Evolutionary conservation across 352 stramenopile species (phyloP).

Genomic region (Globisporangium okanoganense): DNA sequence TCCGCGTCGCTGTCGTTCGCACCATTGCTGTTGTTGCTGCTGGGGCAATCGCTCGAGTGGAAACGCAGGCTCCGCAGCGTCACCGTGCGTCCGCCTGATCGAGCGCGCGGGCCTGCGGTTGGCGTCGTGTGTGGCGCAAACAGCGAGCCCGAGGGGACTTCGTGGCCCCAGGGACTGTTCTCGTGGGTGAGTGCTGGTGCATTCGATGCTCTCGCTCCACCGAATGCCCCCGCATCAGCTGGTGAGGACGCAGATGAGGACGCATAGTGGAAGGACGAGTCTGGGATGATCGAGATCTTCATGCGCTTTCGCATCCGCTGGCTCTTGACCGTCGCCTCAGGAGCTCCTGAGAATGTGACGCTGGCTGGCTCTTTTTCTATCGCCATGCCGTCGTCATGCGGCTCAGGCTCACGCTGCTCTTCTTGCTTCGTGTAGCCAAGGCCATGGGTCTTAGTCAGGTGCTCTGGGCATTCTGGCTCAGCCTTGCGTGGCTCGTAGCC

Average conservation of each 20-base stretch:
- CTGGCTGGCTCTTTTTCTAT: not conserved
- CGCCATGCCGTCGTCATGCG: conserved; percentile 2
- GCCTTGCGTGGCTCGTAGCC: not conserved
- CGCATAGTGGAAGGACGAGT: not conserved
- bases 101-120: not conserved
- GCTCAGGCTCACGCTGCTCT: not conserved
- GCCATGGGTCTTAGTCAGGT: not conserved
- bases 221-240: not conserved
- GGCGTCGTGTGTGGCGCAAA: conserved; percentile 11
- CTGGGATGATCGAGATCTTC: conserved; percentile 11
- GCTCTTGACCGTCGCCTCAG: not conserved
- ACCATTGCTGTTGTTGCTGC: not conserved
- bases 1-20: not conserved
- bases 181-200: conserved; percentile 6
- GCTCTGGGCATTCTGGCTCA: not conserved
- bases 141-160: not conserved
- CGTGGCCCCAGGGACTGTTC: conserved; percentile 6
- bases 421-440: not conserved
- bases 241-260: not conserved
- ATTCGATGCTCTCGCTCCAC: not conserved
- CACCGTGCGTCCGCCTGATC: not conserved
- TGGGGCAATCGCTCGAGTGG: not conserved
- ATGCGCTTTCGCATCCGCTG: conserved; percentile 6
- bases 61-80: conserved; percentile 7
- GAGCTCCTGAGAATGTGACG: not conserved